Evolutionary conservation across 2,329 filamentous ascomycete genomes (phyloP), one percentile per base, ranked within the genome.

Genomic region (Sporothrix brasiliensis): DNA sequence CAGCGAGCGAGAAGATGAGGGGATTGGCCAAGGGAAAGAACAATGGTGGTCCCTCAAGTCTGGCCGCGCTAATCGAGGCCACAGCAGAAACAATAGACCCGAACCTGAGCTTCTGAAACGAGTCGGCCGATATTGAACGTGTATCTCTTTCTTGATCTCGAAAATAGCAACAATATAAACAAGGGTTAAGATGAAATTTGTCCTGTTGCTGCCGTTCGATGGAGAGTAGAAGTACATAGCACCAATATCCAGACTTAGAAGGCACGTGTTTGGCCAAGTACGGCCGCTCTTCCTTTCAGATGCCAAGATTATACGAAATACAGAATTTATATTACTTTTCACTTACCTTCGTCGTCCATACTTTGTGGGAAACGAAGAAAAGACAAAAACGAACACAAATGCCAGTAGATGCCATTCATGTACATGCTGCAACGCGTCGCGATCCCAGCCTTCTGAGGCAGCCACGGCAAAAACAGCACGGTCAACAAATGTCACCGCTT

Each of bases 1-100:
- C 52, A 44, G 66, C 21, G 41, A 58, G 39, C 16, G 52, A 47
- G 41, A n/a, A 39, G 39, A 34, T 24, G 52, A 21, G 24, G 49
- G 27, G 50, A 34, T 14, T 10, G 11, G 65, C 27, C 5, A 19
- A 24, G 24, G 66, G 52, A 21, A 49, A 58, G 63, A 66, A 66
- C 47, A 47, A 66, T 52, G 63, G 27, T 24, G 27, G 24, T 19
- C 27, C 24, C 44, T 16, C 44, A 27, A 50, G 30, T 19, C 34
- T 7, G 47, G 63, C 47, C 61, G 24, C 61, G 61, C 44, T 50
- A 65, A 50, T 34, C n/a, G 63, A 39, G 63, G 47, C 24, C 63
- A 21, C 19, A 39, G 27, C 27, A 39, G 47, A 19, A 50, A 66
- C 61, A 66, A 50, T 44, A 49, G 50, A 16, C 61, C 21, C 9